Evolutionary conservation across 2,329 filamentous ascomycete genomes (phyloP).

Genomic region (Venturia effusa): DNA sequence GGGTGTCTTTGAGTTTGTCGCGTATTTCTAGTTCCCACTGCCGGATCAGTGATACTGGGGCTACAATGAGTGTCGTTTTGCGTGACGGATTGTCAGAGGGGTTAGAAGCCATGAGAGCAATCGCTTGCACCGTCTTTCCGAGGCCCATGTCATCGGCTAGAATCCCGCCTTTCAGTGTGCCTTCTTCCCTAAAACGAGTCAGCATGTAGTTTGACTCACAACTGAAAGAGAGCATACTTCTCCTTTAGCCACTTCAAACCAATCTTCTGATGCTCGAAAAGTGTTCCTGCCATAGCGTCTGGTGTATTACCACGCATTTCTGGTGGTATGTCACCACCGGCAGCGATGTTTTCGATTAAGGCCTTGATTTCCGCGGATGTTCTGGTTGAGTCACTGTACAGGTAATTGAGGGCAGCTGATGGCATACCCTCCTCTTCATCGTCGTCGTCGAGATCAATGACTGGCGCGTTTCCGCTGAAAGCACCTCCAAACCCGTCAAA

Average conservation of each 20-base stretch:
- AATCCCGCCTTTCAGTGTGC: constrained; percentile 63
- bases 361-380: constrained; percentile 58
- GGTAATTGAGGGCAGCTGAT: neutral
- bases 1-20: constrained; percentile 54
- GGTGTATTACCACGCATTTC: constrained; percentile 58
- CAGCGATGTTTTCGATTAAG: constrained; percentile 60
- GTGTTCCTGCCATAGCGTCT: constrained; percentile 50
- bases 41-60: constrained; percentile 85
- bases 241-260: constrained; percentile 66
- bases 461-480: neutral
- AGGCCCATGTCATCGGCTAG: constrained; percentile 63
- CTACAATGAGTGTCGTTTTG: constrained; percentile 76
- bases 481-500: neutral
- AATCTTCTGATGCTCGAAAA: constrained; percentile 76
- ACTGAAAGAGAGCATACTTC: constrained; percentile 26
- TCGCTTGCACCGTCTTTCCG: constrained; percentile 73
- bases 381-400: constrained; percentile 33
- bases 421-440: neutral
- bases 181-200: constrained; percentile 41
- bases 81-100: constrained; percentile 46
- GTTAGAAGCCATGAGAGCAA: constrained; percentile 63
- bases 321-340: constrained; percentile 54
- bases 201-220: neutral
- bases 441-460: constrained; percentile 9
- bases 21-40: constrained; percentile 86